Base-by-base conservation (phyloP, 345 rosid genomes). In the Gossypium bickii region DNA sequence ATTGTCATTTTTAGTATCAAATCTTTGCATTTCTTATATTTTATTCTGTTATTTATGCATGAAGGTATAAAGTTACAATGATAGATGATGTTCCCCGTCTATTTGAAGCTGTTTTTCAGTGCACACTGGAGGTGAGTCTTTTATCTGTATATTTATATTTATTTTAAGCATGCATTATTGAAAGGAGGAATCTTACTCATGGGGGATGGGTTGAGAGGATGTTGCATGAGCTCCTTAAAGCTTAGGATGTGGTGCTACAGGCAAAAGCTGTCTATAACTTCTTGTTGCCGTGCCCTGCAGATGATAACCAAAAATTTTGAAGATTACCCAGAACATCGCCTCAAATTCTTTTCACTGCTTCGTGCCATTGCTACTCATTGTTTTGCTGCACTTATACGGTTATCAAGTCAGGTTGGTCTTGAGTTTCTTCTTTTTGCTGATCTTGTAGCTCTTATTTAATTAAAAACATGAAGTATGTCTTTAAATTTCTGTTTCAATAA, bases 251-350 rank as follows among this genome's bases (percentile, higher is more conserved):
- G 60, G 25, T 51, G 34, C 25, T 4, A 44, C 22, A n/a, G 18
- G 66, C 62, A 44, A 53, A 59, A 72, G 18, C 11, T 69, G 58
- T 45, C 44, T 65, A 43, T 67, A n/a, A 56, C 44, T 24, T 48
- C 49, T 69, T 49, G 56, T 15, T 76, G 44, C 66, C 3, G 52
- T 64, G 20, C 29, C 12, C 27, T 80, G 85, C 88, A 96, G 99
- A 96, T 96, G 99, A 96, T 96, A 67, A 96, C 99, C 70, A 93
- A 87, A 79, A 96, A 96, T 80, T 96, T 96, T 61, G 99, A 96
- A 83, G 99, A 96, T 79, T 93, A 93, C 78, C 98, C 99, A 2
- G 99, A 96, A 81, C 99, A 96, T 81, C 97, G 99, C 68, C 91
- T 96, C 74, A 96, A 96, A 82, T 96, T 96, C 86, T 96, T 96